These are phyloP conservation scores for Trichoderma sp. DNA, from an alignment of 2,329 filamentous ascomycete species.

Conservation along the genomic window DNA sequence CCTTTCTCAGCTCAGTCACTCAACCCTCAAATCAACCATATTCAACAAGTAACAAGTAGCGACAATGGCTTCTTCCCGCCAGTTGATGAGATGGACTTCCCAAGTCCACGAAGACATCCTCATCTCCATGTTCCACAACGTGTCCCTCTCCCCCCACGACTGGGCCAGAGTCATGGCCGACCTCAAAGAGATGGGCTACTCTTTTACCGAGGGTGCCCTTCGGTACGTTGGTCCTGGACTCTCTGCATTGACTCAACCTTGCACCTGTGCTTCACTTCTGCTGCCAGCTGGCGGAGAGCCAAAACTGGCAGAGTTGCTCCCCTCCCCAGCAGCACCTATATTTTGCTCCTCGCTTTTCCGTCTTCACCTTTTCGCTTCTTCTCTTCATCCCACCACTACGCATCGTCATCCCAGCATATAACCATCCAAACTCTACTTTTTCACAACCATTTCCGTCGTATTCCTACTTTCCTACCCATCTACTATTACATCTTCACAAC, in stretches of 20 bases:
- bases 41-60: background rate
- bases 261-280: constrained; percentile 7
- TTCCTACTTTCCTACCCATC: background rate
- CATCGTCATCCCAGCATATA: constrained; percentile 21
- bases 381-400: background rate
- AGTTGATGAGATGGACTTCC: constrained; percentile 46
- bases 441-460: background rate
- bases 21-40: background rate
- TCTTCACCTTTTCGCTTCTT: background rate
- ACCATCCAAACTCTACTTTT: background rate
- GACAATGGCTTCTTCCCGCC: constrained; percentile 32
- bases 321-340: background rate
- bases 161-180: constrained; percentile 44
- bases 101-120: constrained; percentile 50
- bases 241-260: constrained; percentile 15
- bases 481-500: background rate
- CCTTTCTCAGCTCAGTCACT: too few species aligned
- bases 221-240: constrained; percentile 40
- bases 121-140: constrained; percentile 43
- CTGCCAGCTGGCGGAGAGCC: constrained; percentile 1
- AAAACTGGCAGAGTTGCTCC: background rate
- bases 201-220: constrained; percentile 46
- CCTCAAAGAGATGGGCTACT: constrained; percentile 45
- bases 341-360: background rate
- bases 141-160: constrained; percentile 40